Evolutionary conservation across 306 rosid species (phyloP), one percentile per base, ranked within the genome.

Genomic region (Dalbergia oliveri): DNA sequence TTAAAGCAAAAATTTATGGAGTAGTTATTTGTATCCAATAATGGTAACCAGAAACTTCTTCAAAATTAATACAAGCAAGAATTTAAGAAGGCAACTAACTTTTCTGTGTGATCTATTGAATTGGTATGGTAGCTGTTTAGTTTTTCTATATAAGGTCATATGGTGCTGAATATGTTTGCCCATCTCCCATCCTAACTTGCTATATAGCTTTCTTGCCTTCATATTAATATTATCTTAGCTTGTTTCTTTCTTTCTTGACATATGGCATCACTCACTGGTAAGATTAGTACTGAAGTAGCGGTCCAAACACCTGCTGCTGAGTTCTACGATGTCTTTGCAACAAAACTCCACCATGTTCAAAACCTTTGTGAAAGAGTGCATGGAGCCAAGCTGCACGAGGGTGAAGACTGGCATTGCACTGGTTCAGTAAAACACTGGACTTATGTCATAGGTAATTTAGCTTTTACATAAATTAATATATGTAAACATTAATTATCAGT

Each of bases 191-290:
- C 60, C 60, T 54, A 6, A 9, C n/a, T 54, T 2, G 11, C 47
- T 43, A 43, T 37, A 15, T 59, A 21, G 0, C 44, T 21, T 1
- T 0, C 59, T 63, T 33, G 58, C 18, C 12, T 49, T 35, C 64
- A 45, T 9, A 37, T 44, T 63, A 0, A 47, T 5, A 16, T 11
- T 18, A 41, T 0, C 6, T 41, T 44, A n/a, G 53, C 19, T 19
- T 1, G 3, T 26, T 26, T 26, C 0, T 5, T 26, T 64, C 10
- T 43, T 43, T 6, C 11, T 43, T 43, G 47, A 43, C 11, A 43
- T 2, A 82, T 85, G 86, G 80, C 78, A 26, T 26, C 31, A 11
- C 54, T 49, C 8, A 49, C 15, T 3, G 54, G 54, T 49, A 49
- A 49, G 54, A 11, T 49, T 49, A 49, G 54, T 49, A 11, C 15